A percentile compares a stretch with the other conserved stretches of the same genome.
These are phyloP conservation scores for Ophiostoma perfectum DNA, from an alignment of 2,329 filamentous ascomycete genomes.

Conservation along the genomic window DNA sequence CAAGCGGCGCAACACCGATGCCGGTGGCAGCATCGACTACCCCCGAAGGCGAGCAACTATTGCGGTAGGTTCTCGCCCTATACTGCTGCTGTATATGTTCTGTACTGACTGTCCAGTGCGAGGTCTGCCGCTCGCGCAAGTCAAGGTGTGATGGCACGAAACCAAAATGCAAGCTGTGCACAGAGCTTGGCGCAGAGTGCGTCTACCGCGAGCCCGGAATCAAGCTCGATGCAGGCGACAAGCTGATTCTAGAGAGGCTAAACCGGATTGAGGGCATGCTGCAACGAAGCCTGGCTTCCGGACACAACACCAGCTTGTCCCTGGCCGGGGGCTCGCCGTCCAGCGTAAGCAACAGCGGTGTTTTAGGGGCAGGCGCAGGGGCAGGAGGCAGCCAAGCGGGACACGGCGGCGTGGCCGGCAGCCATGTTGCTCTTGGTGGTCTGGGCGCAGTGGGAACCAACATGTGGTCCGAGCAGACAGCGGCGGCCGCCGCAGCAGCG, in stretches of 20 bases:
- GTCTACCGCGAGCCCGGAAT: constrained; percentile 80
- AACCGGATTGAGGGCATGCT: constrained; percentile 71
- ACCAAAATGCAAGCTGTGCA: constrained; percentile 79
- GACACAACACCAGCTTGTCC: constrained; percentile 8
- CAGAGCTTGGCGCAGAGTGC: constrained; percentile 75
- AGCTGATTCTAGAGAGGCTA: constrained; percentile 74
- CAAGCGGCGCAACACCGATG: constrained; percentile 58
- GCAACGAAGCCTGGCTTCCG: constrained; percentile 59
- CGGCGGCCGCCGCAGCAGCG: constrained; percentile 31
- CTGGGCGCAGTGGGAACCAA: constrained; percentile 43
- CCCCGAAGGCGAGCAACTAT: constrained; percentile 60
- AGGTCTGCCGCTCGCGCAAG: constrained; percentile 75
- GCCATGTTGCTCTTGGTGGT: not conserved
- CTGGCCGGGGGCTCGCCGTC: constrained; percentile 52
- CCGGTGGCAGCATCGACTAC: constrained; percentile 50
- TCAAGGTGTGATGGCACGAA: constrained; percentile 73
- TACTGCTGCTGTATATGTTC: not conserved
- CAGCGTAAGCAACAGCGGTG: constrained; percentile 38
- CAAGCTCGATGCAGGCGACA: constrained; percentile 81
- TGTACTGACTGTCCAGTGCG: constrained; percentile 50
- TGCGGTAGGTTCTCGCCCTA: constrained; percentile 45
- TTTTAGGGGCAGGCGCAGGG: not conserved
- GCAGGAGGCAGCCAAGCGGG: not conserved
- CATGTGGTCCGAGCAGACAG: constrained; percentile 45
- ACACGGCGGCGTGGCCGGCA: not conserved